Base-by-base conservation (phyloP, 257 asterid genomes). In the Eucommia ulmoides region DNA sequence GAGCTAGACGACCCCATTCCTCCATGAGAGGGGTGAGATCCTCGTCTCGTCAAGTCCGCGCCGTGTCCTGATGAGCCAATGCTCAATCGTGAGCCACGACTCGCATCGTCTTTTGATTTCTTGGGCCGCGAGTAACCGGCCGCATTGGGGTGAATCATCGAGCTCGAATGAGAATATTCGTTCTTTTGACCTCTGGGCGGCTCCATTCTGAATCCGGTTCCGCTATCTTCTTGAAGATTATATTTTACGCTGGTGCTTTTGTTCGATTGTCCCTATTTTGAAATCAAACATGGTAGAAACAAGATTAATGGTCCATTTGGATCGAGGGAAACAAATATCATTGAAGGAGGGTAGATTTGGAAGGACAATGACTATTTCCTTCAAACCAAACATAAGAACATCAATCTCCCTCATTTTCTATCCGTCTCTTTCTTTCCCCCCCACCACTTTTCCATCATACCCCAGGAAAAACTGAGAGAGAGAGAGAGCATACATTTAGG, bases 61-160 rank as follows among this genome's bases (percentile, higher is more conserved):
- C 56, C 66, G 21, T 67, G 71, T 41, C 33, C 52, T 19, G 71
- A 72, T 52, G 61, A 22, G 46, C 65, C 38, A 48, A 33, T 14
- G 52, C 50, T 19, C 55, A 35, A 2, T 52, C 60, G 10, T 49
- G 49, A 17, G 52, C 78, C 8, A 26, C 42, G 71, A 55, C 62
- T 64, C 1, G 71, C 59, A 54, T 70, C 77, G 3, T 52, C 78
- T 22, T 77, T 69, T 42, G 16, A 55, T 20, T 66, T 73, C 41
- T 58, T 68, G 52, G 57, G 59, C 76, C 78, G 56, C 5, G 72
- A 35, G 44, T 35, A 35, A 10, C 44, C 44, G 3, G 11, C 15
- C 11, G 44, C 44, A 35, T 18, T 3, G 11, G 44, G 14, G 44
- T 35, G 44, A 35, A 35, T 35, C 44, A 35, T 35, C 44, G 15